phyloP scores from a whole-genome alignment of 805 yeast genomes.

The Teunomyces barrocoloradensis region DNA sequence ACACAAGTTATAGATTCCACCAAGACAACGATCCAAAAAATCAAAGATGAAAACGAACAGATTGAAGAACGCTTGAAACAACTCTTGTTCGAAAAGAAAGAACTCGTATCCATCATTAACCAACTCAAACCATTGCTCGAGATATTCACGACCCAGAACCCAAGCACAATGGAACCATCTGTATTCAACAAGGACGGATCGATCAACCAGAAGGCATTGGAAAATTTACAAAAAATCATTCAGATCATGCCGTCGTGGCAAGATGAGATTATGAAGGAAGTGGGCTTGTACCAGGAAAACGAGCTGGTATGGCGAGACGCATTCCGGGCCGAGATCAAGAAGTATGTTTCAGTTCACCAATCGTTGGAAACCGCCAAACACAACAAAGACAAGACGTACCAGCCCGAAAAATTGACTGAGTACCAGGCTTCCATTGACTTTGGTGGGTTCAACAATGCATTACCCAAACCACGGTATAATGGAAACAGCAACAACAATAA shows the following conservation, averaged over 20 bases:
- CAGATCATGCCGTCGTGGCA: constrained; percentile 36
- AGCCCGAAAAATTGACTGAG: constrained; percentile 32
- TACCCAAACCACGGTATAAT: constrained; percentile 14
- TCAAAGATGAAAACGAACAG: constrained; percentile 20
- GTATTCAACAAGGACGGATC: constrained; percentile 32
- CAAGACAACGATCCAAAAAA: constrained; percentile 12
- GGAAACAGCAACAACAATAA: neutral
- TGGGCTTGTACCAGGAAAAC: constrained; percentile 19
- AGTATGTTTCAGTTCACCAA: constrained; percentile 27
- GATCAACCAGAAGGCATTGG: constrained; percentile 25
- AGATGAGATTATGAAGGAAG: constrained; percentile 26
- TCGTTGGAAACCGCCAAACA: constrained; percentile 26
- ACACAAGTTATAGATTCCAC: constrained; percentile 13
- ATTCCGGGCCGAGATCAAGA: constrained; percentile 28
- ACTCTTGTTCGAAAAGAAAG: constrained; percentile 23
- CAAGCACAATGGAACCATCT: constrained; percentile 3
- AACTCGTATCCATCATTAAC: constrained; percentile 12
- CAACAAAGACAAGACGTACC: constrained; percentile 24
- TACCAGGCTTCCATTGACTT: constrained; percentile 37
- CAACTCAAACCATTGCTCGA: constrained; percentile 25
- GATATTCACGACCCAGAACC: constrained; percentile 14
- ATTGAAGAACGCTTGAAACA: constrained; percentile 26
- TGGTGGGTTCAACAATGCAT: constrained; percentile 35
- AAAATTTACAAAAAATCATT: constrained; percentile 22
- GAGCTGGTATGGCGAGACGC: constrained; percentile 32